Evolutionary conservation across 1,284 basidiomycete genomes (phyloP), one percentile per base, ranked within the genome.

Genomic region (Tilletia setariae): DNA sequence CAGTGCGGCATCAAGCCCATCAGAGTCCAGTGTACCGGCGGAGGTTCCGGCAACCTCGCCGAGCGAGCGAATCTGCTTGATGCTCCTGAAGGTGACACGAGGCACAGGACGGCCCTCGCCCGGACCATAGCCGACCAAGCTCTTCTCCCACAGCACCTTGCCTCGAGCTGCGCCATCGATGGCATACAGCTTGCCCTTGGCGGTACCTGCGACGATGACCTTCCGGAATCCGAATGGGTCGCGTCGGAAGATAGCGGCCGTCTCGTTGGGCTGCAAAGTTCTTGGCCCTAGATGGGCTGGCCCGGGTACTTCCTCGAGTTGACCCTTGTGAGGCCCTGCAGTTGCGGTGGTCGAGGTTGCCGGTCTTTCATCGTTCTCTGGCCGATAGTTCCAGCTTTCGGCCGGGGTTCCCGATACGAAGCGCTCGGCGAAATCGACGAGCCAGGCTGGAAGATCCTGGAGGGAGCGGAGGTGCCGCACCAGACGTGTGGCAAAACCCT

Each of bases 171-270:
- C 87, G 2, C 90, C 90, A 79, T 96, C 92, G 63, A 96, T 83
- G 0, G 89, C 94, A 77, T 90, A 93, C 0, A 94, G 76, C 79
- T 92, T 93, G 21, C 93, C 92, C 42, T 87, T 85, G 1, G 84
- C 75, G 1, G 91, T 92, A 0, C 89, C 90, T 2, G 86, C 86
- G 1, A 96, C 87, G 63, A 94, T 86, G 47, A 97, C 82, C 82
- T 96, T 92, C 62, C 90, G 87, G 83, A 96, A 92, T 0, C 93
- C 94, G 79, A 95, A 96, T 1, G 89, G 84, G 78, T 96, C 92
- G 28, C 68, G 13, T 16, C 56, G 30, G 74, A 73, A 69, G 72
- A 75, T 28, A 6, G 49, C 35, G 19, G 49, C 30, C 2, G 67
- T 59, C 67, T 51, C 42, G 32, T 56, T 59, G 44, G 47, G 32